phyloP scores from a whole-genome alignment of 2,329 filamentous ascomycete genomes.

The Fusarium siculi region DNA sequence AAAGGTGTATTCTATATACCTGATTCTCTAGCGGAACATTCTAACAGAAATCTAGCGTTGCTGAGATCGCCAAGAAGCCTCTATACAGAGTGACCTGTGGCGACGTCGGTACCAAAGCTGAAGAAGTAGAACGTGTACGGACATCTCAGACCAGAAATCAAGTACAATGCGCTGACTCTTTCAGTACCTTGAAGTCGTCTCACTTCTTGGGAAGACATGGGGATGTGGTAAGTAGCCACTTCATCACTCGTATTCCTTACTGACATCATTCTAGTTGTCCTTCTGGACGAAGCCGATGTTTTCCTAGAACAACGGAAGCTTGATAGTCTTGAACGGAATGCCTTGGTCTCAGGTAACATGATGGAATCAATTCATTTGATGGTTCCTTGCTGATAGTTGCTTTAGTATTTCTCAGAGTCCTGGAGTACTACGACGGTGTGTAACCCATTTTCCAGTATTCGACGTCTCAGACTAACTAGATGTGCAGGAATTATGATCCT shows the following conservation, averaged over 20 bases:
- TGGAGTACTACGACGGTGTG: not conserved
- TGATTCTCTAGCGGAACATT: fast-evolving
- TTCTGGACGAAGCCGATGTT: conserved; percentile 2
- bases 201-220: conserved; percentile 2
- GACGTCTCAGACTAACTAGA: fast-evolving
- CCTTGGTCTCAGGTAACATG: not conserved
- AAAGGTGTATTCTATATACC: fast-evolving
- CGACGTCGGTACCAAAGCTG: not conserved
- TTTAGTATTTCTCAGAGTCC: not conserved
- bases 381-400: fast-evolving
- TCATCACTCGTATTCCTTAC: fast-evolving
- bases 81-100: conserved; percentile 1
- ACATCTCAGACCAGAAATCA: no score
- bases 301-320: conserved; percentile 10
- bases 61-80: not conserved
- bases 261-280: not conserved
- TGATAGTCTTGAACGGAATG: not conserved
- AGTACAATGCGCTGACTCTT: fast-evolving
- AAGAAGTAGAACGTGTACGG: not conserved
- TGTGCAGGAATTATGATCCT: not conserved
- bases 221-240: not conserved
- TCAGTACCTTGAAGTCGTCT: not conserved
- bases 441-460: fast-evolving
- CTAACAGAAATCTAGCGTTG: not conserved
- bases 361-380: fast-evolving